phyloP scores from a whole-genome alignment of 495 filamentous ascomycete genomes.

The Saxophila tyrrhenica region DNA sequence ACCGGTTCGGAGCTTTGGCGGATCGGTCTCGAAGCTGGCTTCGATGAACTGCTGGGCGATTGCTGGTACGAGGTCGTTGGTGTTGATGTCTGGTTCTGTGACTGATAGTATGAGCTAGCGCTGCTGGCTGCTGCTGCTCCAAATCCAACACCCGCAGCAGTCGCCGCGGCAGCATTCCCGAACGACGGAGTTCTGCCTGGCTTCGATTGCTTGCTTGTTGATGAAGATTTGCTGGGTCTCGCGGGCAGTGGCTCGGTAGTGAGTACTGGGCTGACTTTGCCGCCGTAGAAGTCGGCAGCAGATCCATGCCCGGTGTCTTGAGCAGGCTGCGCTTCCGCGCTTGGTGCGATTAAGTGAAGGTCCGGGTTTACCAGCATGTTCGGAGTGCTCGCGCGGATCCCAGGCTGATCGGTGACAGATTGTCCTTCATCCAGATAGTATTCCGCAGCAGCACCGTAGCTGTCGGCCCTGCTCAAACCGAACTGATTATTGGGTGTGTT shows the following conservation, averaged over 20 bases:
- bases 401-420: constrained; percentile 50
- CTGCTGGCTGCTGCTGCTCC: background rate
- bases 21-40: background rate
- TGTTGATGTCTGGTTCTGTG: background rate
- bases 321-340: constrained; percentile 21
- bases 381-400: constrained; percentile 43
- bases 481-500: constrained; percentile 15
- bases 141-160: background rate
- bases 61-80: constrained; percentile 10
- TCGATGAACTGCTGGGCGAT: background rate
- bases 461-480: constrained; percentile 21
- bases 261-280: constrained; percentile 4
- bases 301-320: constrained; percentile 31
- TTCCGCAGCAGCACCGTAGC: constrained; percentile 47
- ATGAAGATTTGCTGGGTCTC: background rate
- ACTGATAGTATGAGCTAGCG: background rate
- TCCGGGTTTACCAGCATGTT: constrained; percentile 39
- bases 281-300: constrained; percentile 32
- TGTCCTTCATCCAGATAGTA: constrained; percentile 58
- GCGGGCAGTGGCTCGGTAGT: background rate
- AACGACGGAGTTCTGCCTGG: background rate
- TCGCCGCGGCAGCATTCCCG: background rate
- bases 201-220: constrained; percentile 2
- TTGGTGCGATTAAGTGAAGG: constrained; percentile 27
- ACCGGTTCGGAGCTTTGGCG: background rate